A percentile compares a stretch with the other conserved stretches of the same genome.
phyloP scores from a whole-genome alignment of 164 flowering plant species.

The Vitis riparia region DNA sequence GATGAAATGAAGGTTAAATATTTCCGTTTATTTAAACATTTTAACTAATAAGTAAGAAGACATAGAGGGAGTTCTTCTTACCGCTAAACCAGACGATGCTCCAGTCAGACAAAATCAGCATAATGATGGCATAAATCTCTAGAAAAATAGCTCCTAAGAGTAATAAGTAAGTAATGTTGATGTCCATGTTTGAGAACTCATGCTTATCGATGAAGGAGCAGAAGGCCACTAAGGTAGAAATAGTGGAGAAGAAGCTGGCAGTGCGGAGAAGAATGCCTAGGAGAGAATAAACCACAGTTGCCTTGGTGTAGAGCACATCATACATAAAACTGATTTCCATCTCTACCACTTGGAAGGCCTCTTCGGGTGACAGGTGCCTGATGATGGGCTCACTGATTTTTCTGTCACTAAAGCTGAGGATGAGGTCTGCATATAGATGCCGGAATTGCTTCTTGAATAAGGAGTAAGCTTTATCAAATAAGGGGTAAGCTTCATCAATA shows the following conservation, averaged over 20 bases:
- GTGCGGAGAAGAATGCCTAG: constrained; percentile 4
- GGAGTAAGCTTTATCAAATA: too few relatives aligned
- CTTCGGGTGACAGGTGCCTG: neutral
- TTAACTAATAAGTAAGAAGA: too few relatives aligned
- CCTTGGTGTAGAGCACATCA: constrained; percentile 10
- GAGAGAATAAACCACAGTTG: neutral
- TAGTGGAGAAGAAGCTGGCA: neutral
- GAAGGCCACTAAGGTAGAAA: constrained; percentile 3
- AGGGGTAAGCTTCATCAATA: too few relatives aligned
- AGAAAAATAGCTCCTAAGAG: neutral
- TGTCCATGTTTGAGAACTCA: neutral
- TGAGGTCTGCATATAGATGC: constrained; percentile 2
- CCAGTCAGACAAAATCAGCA: neutral
- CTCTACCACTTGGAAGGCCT: constrained; percentile 6
- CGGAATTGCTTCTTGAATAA: neutral
- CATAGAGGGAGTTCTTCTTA: too few relatives aligned
- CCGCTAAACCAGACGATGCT: too few relatives aligned
- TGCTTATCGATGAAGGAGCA: neutral
- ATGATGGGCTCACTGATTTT: neutral
- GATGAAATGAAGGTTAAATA: too few relatives aligned
- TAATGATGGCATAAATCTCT: too few relatives aligned
- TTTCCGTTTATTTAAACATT: too few relatives aligned
- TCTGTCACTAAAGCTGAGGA: neutral
- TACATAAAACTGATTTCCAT: constrained; percentile 1
- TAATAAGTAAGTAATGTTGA: neutral